Percentiles rank a stretch among this genome's conserved stretches.
Conservation (phyloP, 106 monocot genomes). For the Dioscorea dumetorum region DNA sequence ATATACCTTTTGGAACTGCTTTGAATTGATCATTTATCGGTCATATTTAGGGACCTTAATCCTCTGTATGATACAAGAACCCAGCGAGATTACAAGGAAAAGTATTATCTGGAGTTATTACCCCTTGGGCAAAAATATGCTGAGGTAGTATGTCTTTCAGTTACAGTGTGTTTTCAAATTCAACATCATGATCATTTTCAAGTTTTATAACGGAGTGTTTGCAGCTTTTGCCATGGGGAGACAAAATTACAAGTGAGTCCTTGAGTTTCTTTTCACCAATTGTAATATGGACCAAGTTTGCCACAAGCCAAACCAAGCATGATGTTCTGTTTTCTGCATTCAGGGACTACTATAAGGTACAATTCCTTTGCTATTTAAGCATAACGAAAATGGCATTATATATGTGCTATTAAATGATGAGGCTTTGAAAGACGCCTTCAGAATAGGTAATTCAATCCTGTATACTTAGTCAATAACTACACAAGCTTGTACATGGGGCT, state of each 20-base stretch:
- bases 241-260: constrained; percentile 86
- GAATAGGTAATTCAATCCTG: too few relatives aligned
- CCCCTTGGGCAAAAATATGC: constrained; percentile 72
- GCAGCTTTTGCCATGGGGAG: constrained; percentile 98
- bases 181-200: constrained; percentile 6
- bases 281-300: constrained; percentile 83
- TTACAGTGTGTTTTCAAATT: not conserved
- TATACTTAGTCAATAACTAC: too few relatives aligned
- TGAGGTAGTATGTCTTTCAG: constrained; percentile 40
- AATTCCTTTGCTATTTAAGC: not conserved
- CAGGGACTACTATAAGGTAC: constrained; percentile 87
- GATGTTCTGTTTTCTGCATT: constrained; percentile 76
- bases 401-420: too few relatives aligned
- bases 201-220: constrained; percentile 20
- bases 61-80: constrained; percentile 69
- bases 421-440: too few relatives aligned
- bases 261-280: constrained; percentile 98
- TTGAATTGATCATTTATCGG: constrained; percentile 4
- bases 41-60: constrained; percentile 77
- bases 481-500: too few relatives aligned
- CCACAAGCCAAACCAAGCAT: constrained; percentile 33
- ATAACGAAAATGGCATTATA: not conserved
- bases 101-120: constrained; percentile 67
- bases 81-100: constrained; percentile 67
- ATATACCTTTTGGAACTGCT: constrained; percentile 1